Evolutionary conservation across 768 basidiomycete genomes (phyloP).

Genomic region (Crassisporium funariophilum): DNA sequence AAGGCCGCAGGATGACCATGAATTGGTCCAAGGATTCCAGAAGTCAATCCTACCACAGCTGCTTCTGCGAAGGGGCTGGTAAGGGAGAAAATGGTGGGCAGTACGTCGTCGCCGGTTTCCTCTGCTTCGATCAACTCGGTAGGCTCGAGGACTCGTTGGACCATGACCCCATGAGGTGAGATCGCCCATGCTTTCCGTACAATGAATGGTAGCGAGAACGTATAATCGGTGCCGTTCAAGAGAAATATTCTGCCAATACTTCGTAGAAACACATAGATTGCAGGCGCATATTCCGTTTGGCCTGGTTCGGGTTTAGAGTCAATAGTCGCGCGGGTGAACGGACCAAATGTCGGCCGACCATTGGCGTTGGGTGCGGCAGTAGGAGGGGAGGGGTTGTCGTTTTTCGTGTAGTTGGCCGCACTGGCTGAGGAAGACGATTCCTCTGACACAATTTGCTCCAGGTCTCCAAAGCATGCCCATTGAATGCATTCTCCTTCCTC

Average conservation of each 20-base stretch:
- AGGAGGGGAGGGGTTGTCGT: constrained; percentile 26
- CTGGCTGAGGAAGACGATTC: constrained; percentile 27
- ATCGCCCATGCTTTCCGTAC: constrained; percentile 80
- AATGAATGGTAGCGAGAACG: constrained; percentile 79
- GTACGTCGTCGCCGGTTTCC: constrained; percentile 60
- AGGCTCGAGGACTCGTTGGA: constrained; percentile 72
- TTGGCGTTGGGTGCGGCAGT: constrained; percentile 6
- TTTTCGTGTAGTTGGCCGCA: constrained; percentile 32
- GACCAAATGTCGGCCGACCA: constrained; percentile 52
- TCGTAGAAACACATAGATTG: constrained; percentile 77
- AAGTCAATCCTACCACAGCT: constrained; percentile 67
- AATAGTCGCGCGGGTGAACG: constrained; percentile 48
- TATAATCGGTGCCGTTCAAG: constrained; percentile 71
- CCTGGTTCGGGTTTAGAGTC: constrained; percentile 36
- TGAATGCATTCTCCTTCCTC: constrained; percentile 74
- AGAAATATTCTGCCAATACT: constrained; percentile 74
- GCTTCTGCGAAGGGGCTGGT: constrained; percentile 79
- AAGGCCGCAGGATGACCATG: constrained; percentile 36
- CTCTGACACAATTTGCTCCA: constrained; percentile 51
- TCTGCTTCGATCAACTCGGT: constrained; percentile 68
- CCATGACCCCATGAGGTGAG: constrained; percentile 75
- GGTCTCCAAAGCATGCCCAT: constrained; percentile 76
- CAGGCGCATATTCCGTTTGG: constrained; percentile 45
- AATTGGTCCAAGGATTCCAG: constrained; percentile 56
- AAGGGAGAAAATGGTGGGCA: constrained; percentile 83